A percentile compares a stretch with the other conserved stretches of the same genome.
These are phyloP conservation scores for Lachnellula occidentalis DNA, from an alignment of 2,329 filamentous ascomycete genomes.

Conservation along the genomic window DNA sequence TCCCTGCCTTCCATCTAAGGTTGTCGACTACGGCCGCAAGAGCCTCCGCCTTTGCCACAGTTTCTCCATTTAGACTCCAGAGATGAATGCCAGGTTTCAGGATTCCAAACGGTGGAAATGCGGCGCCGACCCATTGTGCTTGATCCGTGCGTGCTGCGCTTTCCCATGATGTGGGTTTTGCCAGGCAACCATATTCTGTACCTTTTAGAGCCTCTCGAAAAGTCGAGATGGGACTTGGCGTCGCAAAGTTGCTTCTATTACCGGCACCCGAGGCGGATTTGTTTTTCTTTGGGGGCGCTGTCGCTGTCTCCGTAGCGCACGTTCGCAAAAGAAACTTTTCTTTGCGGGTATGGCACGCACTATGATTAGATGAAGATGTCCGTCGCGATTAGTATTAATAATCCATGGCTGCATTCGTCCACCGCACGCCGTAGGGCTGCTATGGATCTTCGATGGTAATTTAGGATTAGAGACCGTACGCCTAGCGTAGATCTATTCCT, in stretches of 20 bases:
- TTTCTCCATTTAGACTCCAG: neutral
- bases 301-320: neutral
- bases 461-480: neutral
- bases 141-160: neutral
- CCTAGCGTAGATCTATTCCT: slow-evolving; percentile 23
- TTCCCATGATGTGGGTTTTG: neutral
- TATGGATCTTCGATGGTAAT: slow-evolving; percentile 9
- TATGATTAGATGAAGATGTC: neutral
- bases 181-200: neutral
- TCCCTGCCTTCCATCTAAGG: neutral
- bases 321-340: neutral
- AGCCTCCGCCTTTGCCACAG: neutral
- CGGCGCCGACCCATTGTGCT: neutral
- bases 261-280: neutral
- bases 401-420: neutral
- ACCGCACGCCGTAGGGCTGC: slow-evolving; percentile 15
- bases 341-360: neutral
- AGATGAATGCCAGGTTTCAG: neutral
- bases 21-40: neutral
- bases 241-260: neutral
- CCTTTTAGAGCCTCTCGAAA: neutral
- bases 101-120: neutral
- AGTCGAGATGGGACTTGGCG: neutral
- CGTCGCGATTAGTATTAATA: slow-evolving; percentile 2
- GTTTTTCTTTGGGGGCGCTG: neutral